Conservation (phyloP, 2,329 filamentous ascomycete species). For the Fonsecaea nubica region DNA sequence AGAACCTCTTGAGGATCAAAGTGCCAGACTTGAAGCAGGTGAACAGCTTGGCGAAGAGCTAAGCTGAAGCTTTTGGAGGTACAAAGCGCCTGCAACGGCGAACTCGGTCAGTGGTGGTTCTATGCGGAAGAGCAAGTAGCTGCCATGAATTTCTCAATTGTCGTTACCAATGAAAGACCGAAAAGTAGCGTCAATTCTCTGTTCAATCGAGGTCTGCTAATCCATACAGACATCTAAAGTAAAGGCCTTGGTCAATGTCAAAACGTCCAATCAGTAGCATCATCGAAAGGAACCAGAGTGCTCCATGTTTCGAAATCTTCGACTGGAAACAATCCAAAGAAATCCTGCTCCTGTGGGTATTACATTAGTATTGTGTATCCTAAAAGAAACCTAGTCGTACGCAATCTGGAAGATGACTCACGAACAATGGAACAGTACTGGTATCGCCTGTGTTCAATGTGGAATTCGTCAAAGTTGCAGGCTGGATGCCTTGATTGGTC, state of each 20-base stretch:
- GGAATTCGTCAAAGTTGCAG: not conserved
- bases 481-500: not conserved
- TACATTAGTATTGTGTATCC: not conserved
- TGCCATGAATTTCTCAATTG: no score
- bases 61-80: no score
- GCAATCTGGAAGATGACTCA: not conserved
- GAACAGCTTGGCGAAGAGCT: no score
- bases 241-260: not conserved
- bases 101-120: no score
- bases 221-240: not conserved
- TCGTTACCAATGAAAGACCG: no score
- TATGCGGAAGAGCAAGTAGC: no score
- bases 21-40: no score
- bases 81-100: no score
- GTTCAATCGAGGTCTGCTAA: no score
- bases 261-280: not conserved
- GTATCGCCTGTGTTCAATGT: not conserved
- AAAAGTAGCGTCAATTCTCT: no score
- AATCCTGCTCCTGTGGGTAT: not conserved
- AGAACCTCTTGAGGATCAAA: constrained; percentile 49
- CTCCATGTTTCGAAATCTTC: not conserved
- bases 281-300: not conserved
- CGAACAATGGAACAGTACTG: not conserved
- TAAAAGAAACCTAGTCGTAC: no score
- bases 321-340: not conserved